Evolutionary conservation across 1,284 basidiomycete genomes (phyloP).

Genomic region (Irpex sp.): DNA sequence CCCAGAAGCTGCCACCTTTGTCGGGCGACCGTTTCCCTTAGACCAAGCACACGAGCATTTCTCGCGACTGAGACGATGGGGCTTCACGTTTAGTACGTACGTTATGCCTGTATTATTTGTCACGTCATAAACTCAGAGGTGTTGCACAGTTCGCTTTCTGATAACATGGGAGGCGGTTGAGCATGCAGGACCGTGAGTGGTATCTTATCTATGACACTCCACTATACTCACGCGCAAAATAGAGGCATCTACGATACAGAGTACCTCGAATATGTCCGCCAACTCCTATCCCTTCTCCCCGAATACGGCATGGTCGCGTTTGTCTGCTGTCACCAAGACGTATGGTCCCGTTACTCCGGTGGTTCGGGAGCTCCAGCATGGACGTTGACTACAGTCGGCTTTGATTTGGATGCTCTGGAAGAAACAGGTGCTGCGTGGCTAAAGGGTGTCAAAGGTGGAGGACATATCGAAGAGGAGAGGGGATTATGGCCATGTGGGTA

Average conservation of each 20-base stretch:
- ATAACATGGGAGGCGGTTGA: slow-evolving; percentile 98
- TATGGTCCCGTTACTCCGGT: slow-evolving; percentile 94
- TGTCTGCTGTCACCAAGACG: slow-evolving; percentile 85
- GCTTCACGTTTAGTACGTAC: slow-evolving; percentile 70
- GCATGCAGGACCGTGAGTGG: slow-evolving; percentile 80
- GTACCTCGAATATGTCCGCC: slow-evolving; percentile 80
- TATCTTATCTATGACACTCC: not conserved
- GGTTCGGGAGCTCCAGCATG: slow-evolving; percentile 93
- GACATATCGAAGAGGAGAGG: slow-evolving; percentile 66
- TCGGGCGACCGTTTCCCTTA: slow-evolving; percentile 81
- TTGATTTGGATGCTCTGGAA: slow-evolving; percentile 75
- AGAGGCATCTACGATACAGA: slow-evolving; percentile 82
- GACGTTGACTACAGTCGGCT: slow-evolving; percentile 81
- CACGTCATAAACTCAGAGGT: not conserved
- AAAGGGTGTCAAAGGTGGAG: slow-evolving; percentile 72
- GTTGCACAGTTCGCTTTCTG: slow-evolving; percentile 72
- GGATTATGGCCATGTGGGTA: slow-evolving; percentile 92
- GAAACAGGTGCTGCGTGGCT: slow-evolving; percentile 84
- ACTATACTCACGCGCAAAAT: not conserved
- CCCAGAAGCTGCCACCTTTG: slow-evolving; percentile 67
- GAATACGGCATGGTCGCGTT: slow-evolving; percentile 82
- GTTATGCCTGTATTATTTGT: slow-evolving; percentile 20
- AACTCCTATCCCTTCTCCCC: slow-evolving; percentile 74
- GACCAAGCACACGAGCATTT: slow-evolving; percentile 84
- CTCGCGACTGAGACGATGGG: slow-evolving; percentile 78